Base-by-base conservation (phyloP, 345 rosid species). In the Aquilaria yunnanensis region DNA sequence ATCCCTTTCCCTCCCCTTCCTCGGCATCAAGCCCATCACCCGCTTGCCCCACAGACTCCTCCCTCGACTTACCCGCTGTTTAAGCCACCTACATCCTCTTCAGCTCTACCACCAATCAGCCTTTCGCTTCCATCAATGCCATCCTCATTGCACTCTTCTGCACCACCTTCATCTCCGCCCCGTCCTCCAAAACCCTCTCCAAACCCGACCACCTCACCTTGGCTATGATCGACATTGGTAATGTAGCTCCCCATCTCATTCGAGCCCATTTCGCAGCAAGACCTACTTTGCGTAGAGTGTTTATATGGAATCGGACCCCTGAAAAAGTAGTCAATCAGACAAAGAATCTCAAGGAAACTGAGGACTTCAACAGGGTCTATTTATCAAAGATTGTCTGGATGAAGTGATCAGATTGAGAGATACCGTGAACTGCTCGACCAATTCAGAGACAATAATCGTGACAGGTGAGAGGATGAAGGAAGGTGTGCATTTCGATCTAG, bases 21-120 rank as follows among this genome's bases (percentile, higher is more conserved):
- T 89, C 54, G 96, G 97, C 10, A 87, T 89, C 70, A 93, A 93
- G 81, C 94, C 89, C 46, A 93, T 87, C 60, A 93, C 98, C 52
- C 50, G 71, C 71, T 93, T 93, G 82, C 97, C 97, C 7, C 52
- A 67, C 14, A 93, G 23, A 90, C 80, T 81, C 97, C 51, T 2
- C 56, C 7, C 72, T 77, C 23, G 75, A 73, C 75, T 75, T 89
- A 50, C 98, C 97, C 30, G 92, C 92, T 4, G 73, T 93, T 61
- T 96, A 90, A 45, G 94, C 83, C 32, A 84, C 78, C 60, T 90
- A 84, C 74, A 80, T 76, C 54, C 97, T 93, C 69, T 93, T 93
- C 76, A 83, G 86, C 90, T 87, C 96, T 62, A 47, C 73, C 33
- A 84, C 83, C 6, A 96, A 97, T 8, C 88, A 83, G 68, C 74